Base-by-base conservation (phyloP, 2,329 filamentous ascomycete species). In the Claviceps fusiformis region DNA sequence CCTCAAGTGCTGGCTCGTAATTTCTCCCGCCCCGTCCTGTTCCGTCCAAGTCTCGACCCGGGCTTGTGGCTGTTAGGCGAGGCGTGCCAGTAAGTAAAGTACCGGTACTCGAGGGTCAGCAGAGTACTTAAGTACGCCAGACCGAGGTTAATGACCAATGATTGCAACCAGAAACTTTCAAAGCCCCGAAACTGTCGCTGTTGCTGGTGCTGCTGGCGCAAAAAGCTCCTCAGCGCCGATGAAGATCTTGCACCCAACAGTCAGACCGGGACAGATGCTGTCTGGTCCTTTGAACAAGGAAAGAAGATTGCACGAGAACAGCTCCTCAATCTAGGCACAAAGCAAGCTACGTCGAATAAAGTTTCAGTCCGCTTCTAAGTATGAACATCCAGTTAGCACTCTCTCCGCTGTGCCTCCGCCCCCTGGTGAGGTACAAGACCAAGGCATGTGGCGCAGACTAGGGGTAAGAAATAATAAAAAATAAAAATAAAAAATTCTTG, bases 381-480 rank as follows among this genome's bases (percentile, higher is more conserved):
- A 27, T 33, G 44, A 53, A 51, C 33, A 17, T 46, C 50, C 41
- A 41, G 50, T 57, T 50, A 57, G 56, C 56, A 57, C 27, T 17
- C 5, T 53, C 45, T 39, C 17, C 10, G 24, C n/a, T 39, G 55
- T 48, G 49, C 29, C 33, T 24, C 46, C 15, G 37, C 15, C 29
- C 43, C 37, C 37, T 15, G 13, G 29, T 48, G 37, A 52, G 37
- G 46, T 50, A 53, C 46, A 50, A 37, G 49, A n/a, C 15, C 39
- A n/a, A 41, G 39, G 39, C 29, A 35, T 53, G 56, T 57, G 56
- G 50, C 56, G 49, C 53, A 37, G 44, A 31, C 46, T 8, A 54
- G 19, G 41, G 39, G 17, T 24, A 24, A 24, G 24, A 24, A 24
- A 24, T 24, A 24, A 24, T 24, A 24, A 24, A 24, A 24, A 24